phyloP scores from a whole-genome alignment of 2,329 filamentous ascomycete genomes.

The Trichoderma polysporum region DNA sequence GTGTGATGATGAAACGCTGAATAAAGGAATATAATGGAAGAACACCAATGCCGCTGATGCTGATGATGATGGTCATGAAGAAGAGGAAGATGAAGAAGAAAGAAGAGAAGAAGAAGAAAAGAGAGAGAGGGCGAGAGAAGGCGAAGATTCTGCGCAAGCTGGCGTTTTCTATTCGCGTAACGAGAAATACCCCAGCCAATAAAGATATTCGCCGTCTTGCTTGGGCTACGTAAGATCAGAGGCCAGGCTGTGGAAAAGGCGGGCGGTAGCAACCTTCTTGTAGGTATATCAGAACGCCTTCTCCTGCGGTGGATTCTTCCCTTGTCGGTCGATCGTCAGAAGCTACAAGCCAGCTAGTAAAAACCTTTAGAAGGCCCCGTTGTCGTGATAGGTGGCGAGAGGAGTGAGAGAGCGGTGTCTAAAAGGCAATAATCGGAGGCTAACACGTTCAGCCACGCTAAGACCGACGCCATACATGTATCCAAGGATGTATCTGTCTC shows the following conservation, averaged over 20 bases:
- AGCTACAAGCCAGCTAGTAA: neutral
- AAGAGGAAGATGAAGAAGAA: neutral
- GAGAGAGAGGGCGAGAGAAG: neutral
- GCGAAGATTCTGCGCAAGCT: neutral
- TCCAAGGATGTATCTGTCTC: neutral
- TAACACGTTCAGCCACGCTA: neutral
- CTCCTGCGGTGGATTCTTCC: neutral
- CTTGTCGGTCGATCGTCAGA: neutral
- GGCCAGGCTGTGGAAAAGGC: neutral
- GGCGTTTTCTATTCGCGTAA: neutral
- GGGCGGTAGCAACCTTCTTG: neutral
- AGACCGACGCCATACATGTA: neutral
- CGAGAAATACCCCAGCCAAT: neutral
- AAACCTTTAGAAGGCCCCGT: neutral
- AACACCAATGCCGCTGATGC: neutral
- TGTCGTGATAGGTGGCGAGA: slow-evolving; percentile 1
- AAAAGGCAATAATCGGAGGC: slow-evolving; percentile 14
- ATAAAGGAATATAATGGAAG: neutral
- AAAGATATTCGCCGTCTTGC: neutral
- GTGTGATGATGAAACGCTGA: neutral
- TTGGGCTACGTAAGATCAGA: neutral
- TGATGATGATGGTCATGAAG: neutral
- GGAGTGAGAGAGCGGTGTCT: neutral
- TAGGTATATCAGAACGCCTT: neutral
- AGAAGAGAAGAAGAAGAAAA: neutral